Conservation (phyloP, 306 rosid species). For the Cicer yamashitae region DNA sequence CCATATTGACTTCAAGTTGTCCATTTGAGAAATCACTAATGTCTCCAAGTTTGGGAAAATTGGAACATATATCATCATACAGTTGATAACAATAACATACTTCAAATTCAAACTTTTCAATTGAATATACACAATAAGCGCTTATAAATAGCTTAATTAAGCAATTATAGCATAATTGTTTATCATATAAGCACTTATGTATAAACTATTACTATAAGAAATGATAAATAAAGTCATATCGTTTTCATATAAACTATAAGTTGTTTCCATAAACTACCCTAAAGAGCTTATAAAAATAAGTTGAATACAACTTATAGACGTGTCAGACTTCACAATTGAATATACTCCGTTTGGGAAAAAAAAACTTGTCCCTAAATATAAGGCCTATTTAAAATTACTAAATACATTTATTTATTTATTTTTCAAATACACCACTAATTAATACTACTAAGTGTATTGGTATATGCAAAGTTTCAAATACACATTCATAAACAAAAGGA, state of each 20-base stretch:
- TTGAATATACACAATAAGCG: not conserved
- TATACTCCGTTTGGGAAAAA: too few relatives aligned
- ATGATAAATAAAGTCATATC: not conserved
- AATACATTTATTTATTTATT: too few relatives aligned
- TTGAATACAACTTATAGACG: not conserved
- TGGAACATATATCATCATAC: constrained; percentile 44
- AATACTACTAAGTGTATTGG: too few relatives aligned
- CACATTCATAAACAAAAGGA: too few relatives aligned
- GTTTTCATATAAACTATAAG: not conserved
- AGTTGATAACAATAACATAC: constrained; percentile 8
- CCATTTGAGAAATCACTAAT: constrained; percentile 47
- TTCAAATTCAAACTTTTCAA: constrained; percentile 31
- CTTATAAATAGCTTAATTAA: not conserved
- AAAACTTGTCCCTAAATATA: too few relatives aligned
- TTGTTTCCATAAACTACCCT: not conserved
- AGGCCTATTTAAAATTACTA: too few relatives aligned
- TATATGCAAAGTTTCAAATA: too few relatives aligned
- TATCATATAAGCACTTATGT: not conserved
- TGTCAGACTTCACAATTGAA: not conserved
- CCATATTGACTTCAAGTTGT: constrained; percentile 51
- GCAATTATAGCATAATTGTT: not conserved
- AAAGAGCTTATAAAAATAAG: not conserved
- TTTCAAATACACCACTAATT: too few relatives aligned
- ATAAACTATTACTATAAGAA: not conserved
- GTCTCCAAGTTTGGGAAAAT: constrained; percentile 52